Percentiles rank a stretch among this genome's conserved stretches.
Conservation (phyloP, 306 rosid species). For the Cucurbita pepo region DNA sequence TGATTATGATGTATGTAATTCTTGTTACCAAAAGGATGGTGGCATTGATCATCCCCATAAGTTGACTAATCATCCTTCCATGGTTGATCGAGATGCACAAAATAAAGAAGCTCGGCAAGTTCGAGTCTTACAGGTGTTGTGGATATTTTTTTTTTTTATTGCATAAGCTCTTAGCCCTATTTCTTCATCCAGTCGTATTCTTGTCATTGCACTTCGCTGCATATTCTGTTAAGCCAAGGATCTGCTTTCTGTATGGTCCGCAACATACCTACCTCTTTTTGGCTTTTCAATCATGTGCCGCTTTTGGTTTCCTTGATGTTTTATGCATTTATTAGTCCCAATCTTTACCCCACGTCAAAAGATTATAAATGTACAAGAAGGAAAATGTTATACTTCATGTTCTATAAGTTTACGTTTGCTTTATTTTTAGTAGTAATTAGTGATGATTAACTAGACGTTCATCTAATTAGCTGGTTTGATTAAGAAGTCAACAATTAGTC, state of each 20-base stretch:
- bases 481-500: too few relatives aligned
- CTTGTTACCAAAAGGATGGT: constrained; percentile 84
- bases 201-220: neutral
- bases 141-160: neutral
- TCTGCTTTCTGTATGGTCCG: neutral
- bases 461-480: too few relatives aligned
- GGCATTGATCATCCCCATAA: constrained; percentile 80
- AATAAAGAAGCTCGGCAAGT: constrained; percentile 88
- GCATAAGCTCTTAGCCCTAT: neutral
- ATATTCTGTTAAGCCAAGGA: neutral
- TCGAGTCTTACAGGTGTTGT: constrained; percentile 66
- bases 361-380: too few relatives aligned
- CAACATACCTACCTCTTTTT: neutral
- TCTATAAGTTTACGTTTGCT: too few relatives aligned
- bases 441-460: too few relatives aligned
- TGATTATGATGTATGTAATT: constrained; percentile 83
- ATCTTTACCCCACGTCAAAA: neutral
- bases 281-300: neutral
- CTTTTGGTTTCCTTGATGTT: neutral
- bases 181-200: neutral
- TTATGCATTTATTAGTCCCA: neutral
- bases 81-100: constrained; percentile 90
- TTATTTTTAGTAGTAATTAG: too few relatives aligned
- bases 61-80: constrained; percentile 89
- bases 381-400: too few relatives aligned